Evolutionary conservation across 306 rosid species (phyloP), one percentile per base, ranked within the genome.

Genomic region (Ziziphus jujuba): DNA sequence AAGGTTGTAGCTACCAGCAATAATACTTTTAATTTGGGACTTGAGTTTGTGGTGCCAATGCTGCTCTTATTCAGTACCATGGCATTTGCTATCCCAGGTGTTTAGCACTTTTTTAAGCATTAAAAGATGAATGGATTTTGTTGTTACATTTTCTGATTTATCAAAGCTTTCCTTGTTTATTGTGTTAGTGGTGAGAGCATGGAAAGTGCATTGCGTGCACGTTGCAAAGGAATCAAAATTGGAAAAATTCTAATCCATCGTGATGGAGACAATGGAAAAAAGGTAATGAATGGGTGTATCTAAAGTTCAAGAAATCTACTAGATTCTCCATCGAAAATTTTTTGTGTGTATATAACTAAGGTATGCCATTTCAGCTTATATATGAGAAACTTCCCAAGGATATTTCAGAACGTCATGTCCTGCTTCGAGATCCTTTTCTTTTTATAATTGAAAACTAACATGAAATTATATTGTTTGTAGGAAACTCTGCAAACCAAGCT

Each of bases 241-340:
- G 99, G 99, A 71, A 93, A 93, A 85, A 93, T 93, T 73, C 82
- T 93, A 77, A 93, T 93, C 74, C 99, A 93, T 74, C 93, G 99
- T 13, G 99, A 81, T 82, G 99, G 99, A 75, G 99, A 92, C 66
- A 62, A 93, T 19, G 99, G 99, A 60, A 81, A 90, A 73, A 97
- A 93, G 99, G 99, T 88, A 58, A 69, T 8, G 10, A 2, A 7
- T 40, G 12, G 15, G 12, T 40, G 45, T 40, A 7, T 40, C 12
- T 40, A 12, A 40, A 9, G 45, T 40, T 3, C 3, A 6, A 40
- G 45, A 10, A 40, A 40, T 40, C 12, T 28, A 40, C 3, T 8
- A 40, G 44, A 40, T 8, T 40, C 10, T 8, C 45, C 12, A 8
- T 12, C 14, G 0, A 8, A 40, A 40, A 8, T 40, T 40, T 40